A percentile compares a stretch with the other conserved stretches of the same genome.
Evolutionary conservation across 2,329 filamentous ascomycete genomes (phyloP).

Genomic region (Emmonsia crescens): DNA sequence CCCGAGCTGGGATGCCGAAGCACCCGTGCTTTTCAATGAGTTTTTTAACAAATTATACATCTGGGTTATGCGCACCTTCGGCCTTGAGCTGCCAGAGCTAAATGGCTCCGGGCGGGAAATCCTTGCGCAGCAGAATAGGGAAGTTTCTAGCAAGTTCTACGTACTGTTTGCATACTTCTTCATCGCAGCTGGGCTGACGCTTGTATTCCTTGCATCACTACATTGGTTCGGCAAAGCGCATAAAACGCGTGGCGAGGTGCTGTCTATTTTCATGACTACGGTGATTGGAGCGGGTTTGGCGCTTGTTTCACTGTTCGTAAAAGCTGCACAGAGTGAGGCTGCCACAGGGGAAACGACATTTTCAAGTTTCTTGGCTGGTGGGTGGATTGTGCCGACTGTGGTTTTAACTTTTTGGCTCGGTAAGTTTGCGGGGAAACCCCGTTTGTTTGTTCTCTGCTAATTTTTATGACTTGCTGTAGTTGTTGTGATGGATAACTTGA

Average conservation of each 20-base stretch:
- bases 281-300: constrained; percentile 7
- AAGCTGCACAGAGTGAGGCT: background rate
- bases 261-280: constrained; percentile 9
- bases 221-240: constrained; percentile 17
- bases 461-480: background rate
- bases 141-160: constrained; percentile 25
- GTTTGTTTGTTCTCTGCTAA: background rate
- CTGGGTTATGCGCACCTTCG: constrained; percentile 11
- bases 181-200: constrained; percentile 24
- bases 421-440: background rate
- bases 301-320: constrained; percentile 7
- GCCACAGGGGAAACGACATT: background rate
- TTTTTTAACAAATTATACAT: constrained; percentile 2
- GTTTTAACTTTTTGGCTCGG: constrained; percentile 2
- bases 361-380: background rate
- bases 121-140: background rate
- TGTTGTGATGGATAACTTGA: background rate
- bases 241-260: constrained; percentile 13
- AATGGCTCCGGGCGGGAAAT: background rate
- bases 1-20: background rate
- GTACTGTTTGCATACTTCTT: constrained; percentile 27
- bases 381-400: constrained; percentile 10
- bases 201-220: constrained; percentile 24
- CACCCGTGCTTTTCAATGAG: background rate
- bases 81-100: constrained; percentile 5